Percentiles rank a stretch among this genome's conserved stretches.
Evolutionary conservation across 2,329 filamentous ascomycete species (phyloP).

Genomic region (Trichoderma arundinaceum): DNA sequence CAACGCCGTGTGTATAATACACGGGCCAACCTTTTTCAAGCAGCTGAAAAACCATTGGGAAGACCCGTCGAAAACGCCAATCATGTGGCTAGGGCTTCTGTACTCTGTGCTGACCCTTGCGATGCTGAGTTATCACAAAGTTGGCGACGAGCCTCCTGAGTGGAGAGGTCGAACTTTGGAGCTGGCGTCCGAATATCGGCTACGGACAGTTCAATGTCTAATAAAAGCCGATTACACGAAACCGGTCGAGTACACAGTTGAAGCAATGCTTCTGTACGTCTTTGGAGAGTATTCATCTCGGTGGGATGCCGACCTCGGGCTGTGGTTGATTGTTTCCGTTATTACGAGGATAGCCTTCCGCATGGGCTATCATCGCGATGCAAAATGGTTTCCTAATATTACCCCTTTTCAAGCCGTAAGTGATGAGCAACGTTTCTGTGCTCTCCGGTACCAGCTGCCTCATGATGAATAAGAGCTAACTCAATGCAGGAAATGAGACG

Average conservation of each 20-base stretch:
- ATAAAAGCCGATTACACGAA: conserved; percentile 78
- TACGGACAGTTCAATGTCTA: conserved; percentile 78
- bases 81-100: conserved; percentile 79
- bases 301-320: conserved; percentile 73
- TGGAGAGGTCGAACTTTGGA: conserved; percentile 71
- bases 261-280: conserved; percentile 76
- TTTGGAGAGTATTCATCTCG: conserved; percentile 76
- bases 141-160: conserved; percentile 79
- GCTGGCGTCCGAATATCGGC: conserved; percentile 67
- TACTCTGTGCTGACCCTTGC: conserved; percentile 79
- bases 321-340: conserved; percentile 64
- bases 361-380: conserved; percentile 80
- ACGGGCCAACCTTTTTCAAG: conserved; percentile 83
- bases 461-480: background rate
- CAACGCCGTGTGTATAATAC: conserved; percentile 74
- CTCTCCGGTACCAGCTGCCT: background rate
- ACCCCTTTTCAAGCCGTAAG: conserved; percentile 73
- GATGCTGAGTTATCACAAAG: conserved; percentile 78
- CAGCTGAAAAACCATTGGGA: conserved; percentile 71
- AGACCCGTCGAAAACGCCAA: conserved; percentile 71
- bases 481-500: conserved; percentile 68
- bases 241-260: conserved; percentile 75
- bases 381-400: conserved; percentile 73
- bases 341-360: conserved; percentile 65
- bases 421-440: conserved; percentile 5